Conservation (phyloP, 2,329 filamentous ascomycete species). For the Sporothrix sp. region DNA sequence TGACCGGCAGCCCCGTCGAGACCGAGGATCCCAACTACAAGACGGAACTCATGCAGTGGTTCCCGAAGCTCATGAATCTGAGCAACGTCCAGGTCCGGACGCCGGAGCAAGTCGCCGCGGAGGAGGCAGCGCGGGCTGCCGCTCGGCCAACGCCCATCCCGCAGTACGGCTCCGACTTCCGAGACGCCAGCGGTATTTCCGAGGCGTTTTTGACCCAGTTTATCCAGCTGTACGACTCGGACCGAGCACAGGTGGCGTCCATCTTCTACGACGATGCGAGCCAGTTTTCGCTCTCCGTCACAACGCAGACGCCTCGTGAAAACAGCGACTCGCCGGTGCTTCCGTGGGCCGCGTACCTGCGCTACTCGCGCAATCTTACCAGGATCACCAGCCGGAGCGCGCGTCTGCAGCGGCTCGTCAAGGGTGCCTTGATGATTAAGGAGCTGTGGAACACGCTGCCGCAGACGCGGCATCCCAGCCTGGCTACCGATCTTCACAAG, state of each 20-base stretch:
- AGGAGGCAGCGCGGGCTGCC: conserved; percentile 39
- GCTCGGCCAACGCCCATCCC: conserved; percentile 43
- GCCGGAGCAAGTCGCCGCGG: conserved; percentile 55
- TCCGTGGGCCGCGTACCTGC: conserved; percentile 67
- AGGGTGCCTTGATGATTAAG: conserved; percentile 54
- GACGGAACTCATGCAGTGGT: conserved; percentile 67
- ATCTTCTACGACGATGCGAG: conserved; percentile 69
- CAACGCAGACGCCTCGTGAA: conserved; percentile 45
- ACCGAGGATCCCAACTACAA: conserved; percentile 49
- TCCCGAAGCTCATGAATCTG: conserved; percentile 66
- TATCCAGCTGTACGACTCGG: conserved; percentile 61
- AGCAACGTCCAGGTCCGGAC: conserved; percentile 68
- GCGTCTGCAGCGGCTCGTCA: conserved; percentile 54
- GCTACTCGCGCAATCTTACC: conserved; percentile 66
- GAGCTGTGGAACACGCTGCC: conserved; percentile 63
- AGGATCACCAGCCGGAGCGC: conserved; percentile 50
- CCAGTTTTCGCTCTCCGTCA: conserved; percentile 66
- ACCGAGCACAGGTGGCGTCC: conserved; percentile 52
- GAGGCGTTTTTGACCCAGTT: conserved; percentile 68
- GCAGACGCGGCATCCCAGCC: conserved; percentile 62
- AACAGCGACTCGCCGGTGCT: conserved; percentile 33
- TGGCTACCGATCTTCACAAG: conserved; percentile 55
- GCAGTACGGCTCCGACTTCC: conserved; percentile 56
- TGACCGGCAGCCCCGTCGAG: conserved; percentile 68
- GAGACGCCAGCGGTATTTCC: conserved; percentile 64